Evolutionary conservation across 495 filamentous ascomycete genomes (phyloP).

Genomic region (Achaetomiella virescens): DNA sequence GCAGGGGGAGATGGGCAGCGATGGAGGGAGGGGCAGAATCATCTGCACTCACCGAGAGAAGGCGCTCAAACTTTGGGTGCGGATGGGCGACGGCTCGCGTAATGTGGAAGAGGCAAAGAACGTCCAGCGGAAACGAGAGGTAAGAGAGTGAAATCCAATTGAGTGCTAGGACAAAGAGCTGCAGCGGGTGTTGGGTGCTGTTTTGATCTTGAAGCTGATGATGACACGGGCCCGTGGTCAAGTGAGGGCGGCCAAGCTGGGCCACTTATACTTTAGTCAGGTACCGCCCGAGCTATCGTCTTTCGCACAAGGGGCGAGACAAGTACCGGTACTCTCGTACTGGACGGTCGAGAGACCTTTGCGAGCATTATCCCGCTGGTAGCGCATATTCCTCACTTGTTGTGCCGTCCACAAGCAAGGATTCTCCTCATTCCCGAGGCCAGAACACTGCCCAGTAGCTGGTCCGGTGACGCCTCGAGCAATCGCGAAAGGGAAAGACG

Average conservation of each 20-base stretch:
- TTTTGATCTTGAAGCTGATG: neutral
- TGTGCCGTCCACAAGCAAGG: constrained; percentile 1
- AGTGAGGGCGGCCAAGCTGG: neutral
- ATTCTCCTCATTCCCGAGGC: neutral
- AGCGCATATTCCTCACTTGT: neutral
- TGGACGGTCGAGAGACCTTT: neutral
- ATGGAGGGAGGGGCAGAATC: neutral
- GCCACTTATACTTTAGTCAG: constrained; percentile 12
- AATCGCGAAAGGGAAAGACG: neutral
- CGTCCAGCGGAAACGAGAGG: neutral
- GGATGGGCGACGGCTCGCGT: too few relatives aligned
- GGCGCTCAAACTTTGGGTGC: too few relatives aligned
- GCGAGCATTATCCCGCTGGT: neutral
- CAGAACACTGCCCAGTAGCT: constrained; percentile 1
- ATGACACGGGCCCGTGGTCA: neutral
- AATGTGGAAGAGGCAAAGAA: neutral
- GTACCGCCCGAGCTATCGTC: neutral
- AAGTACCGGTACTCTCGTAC: constrained; percentile 6
- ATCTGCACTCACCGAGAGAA: too few relatives aligned
- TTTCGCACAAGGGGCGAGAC: neutral
- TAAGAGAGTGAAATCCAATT: neutral
- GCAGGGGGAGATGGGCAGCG: neutral
- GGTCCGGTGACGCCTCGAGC: neutral
- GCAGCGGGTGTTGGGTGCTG: neutral
- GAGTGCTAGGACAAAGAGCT: neutral